phyloP scores from a whole-genome alignment of 352 stramenopile genomes.

The Phytophthora sp. region DNA sequence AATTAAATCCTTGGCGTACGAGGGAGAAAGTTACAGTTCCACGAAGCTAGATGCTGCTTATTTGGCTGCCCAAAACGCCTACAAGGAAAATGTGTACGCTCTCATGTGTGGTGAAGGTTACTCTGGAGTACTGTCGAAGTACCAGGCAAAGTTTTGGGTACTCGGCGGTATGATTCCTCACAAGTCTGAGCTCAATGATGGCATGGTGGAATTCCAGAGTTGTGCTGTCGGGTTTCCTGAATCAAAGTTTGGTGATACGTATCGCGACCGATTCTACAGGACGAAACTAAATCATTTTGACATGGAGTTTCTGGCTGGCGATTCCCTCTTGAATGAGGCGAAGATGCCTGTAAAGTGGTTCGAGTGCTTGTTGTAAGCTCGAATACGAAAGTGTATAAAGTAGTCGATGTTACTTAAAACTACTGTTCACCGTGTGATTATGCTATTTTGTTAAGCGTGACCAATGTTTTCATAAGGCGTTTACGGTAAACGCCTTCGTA shows the following conservation, averaged over 20 bases:
- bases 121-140: slow-evolving; percentile 31
- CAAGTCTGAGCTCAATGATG: slow-evolving; percentile 31
- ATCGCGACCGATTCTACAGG: slow-evolving; percentile 48
- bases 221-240: slow-evolving; percentile 28
- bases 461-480: too few relatives aligned
- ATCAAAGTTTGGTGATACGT: slow-evolving; percentile 42
- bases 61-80: slow-evolving; percentile 23
- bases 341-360: slow-evolving; percentile 71
- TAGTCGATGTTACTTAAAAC: too few relatives aligned
- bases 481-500: too few relatives aligned
- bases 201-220: slow-evolving; percentile 34
- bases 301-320: slow-evolving; percentile 51
- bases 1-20: slow-evolving; percentile 32
- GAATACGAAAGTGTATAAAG: too few relatives aligned
- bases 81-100: slow-evolving; percentile 29
- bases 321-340: slow-evolving; percentile 40
- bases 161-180: slow-evolving; percentile 24
- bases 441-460: too few relatives aligned
- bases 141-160: slow-evolving; percentile 23
- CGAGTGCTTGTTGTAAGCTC: slow-evolving; percentile 54
- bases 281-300: slow-evolving; percentile 64
- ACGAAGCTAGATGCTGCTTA: slow-evolving; percentile 22
- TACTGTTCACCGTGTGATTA: too few relatives aligned
- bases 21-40: slow-evolving; percentile 26
- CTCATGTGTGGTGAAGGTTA: slow-evolving; percentile 36